Evolutionary conservation across 208 protist species (phyloP).

Genomic region (Tetramitus jugosus): DNA sequence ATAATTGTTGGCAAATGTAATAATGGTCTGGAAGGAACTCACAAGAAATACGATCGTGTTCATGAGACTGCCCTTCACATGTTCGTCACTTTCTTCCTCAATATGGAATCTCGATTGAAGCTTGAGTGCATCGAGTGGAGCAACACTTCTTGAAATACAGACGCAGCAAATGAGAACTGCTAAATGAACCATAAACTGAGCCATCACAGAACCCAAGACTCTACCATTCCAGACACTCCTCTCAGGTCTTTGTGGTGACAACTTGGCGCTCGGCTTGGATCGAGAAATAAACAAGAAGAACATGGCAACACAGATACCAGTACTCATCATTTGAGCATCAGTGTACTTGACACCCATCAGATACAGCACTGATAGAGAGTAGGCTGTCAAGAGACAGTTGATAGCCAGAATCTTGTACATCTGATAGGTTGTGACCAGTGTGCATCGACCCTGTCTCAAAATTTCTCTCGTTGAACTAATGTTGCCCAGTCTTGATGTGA

Average conservation of each 20-base stretch:
- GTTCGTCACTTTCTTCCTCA: slow-evolving; percentile 47
- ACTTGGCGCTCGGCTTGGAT: slow-evolving; percentile 72
- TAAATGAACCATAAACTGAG: slow-evolving; percentile 91
- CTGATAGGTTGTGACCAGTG: slow-evolving; percentile 94
- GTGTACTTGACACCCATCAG: slow-evolving; percentile 90
- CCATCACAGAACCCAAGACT: slow-evolving; percentile 81
- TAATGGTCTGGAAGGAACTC: slow-evolving; percentile 75
- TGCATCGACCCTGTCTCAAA: slow-evolving; percentile 90
- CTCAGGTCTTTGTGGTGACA: slow-evolving; percentile 79
- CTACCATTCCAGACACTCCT: slow-evolving; percentile 77
- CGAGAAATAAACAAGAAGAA: slow-evolving; percentile 96
- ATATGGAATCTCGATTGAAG: neutral
- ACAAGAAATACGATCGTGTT: slow-evolving; percentile 95
- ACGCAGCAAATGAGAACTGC: slow-evolving; percentile 72
- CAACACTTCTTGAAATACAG: slow-evolving; percentile 58
- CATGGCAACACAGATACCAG: slow-evolving; percentile 80
- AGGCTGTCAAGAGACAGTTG: slow-evolving; percentile 92
- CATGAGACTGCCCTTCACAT: slow-evolving; percentile 88
- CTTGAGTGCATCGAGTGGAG: slow-evolving; percentile 2
- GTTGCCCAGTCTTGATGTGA: slow-evolving; percentile 76
- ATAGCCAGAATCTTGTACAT: slow-evolving; percentile 99
- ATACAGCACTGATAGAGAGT: slow-evolving; percentile 90
- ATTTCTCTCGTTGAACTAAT: slow-evolving; percentile 80
- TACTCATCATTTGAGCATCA: slow-evolving; percentile 91
- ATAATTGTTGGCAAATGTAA: slow-evolving; percentile 96